Percentiles rank a stretch among this genome's conserved stretches.
Evolutionary conservation across 31 red algal genomes (phyloP).

Genomic region (Porphyra umbilicalis): DNA sequence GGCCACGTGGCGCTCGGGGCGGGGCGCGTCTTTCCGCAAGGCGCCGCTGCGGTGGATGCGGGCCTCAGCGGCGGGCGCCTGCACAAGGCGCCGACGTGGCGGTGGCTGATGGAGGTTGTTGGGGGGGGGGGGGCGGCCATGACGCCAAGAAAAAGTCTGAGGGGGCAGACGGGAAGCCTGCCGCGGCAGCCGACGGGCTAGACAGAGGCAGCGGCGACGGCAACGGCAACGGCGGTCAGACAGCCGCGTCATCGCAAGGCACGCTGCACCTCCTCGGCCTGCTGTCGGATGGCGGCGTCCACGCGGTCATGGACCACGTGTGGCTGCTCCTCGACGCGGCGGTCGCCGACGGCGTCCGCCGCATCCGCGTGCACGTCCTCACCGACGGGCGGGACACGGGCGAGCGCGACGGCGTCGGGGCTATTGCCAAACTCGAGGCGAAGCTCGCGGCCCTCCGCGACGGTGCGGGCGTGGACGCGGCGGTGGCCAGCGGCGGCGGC

Average conservation of each 20-base stretch:
- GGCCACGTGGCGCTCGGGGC: neutral
- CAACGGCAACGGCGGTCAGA: neutral
- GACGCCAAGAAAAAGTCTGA: too few species aligned
- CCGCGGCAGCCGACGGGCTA: neutral
- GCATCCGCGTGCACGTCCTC: constrained; percentile 5
- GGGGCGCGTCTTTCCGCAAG: constrained; percentile 2
- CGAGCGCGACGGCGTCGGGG: neutral
- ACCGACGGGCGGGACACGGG: constrained; percentile 8
- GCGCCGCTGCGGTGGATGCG: neutral
- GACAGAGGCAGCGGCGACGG: neutral
- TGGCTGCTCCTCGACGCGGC: neutral
- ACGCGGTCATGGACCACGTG: constrained; percentile 1
- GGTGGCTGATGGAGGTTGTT: neutral
- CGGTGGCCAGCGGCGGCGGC: neutral
- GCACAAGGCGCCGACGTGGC: neutral
- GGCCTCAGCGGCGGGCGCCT: neutral
- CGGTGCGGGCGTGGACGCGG: neutral
- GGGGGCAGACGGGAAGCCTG: neutral
- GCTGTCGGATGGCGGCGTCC: constrained; percentile 6
- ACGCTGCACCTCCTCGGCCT: constrained; percentile 12
- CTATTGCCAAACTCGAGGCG: neutral
- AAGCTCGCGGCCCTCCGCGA: neutral
- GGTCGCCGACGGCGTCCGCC: neutral
- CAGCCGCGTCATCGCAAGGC: neutral
- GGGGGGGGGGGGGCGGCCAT: neutral